Evolutionary conservation across 352 stramenopile genomes (phyloP).

Genomic region (Albugo candida): DNA sequence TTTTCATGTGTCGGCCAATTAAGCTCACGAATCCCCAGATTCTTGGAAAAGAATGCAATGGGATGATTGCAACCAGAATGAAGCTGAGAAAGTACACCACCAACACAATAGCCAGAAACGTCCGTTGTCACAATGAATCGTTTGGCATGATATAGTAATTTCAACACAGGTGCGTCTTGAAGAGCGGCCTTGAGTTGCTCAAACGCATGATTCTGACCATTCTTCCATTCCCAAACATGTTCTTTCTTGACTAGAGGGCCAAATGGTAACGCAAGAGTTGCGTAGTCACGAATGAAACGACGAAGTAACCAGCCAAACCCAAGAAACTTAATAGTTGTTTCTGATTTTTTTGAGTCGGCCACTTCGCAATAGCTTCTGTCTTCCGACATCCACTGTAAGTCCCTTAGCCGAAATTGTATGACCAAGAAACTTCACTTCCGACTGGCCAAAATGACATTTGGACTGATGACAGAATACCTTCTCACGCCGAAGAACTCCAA

Average conservation of each 20-base stretch:
- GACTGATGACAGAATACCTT: background rate
- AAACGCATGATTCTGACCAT: constrained; percentile 7
- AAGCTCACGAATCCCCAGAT: constrained; percentile 2
- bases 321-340: background rate
- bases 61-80: constrained; percentile 6
- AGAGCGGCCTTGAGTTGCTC: constrained; percentile 7
- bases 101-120: constrained; percentile 7
- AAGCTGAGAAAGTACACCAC: constrained; percentile 1
- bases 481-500: background rate
- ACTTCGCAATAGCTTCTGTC: background rate
- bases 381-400: background rate
- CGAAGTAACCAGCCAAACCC: background rate
- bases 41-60: constrained; percentile 14
- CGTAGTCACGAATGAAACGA: constrained; percentile 6
- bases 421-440: background rate
- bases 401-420: background rate
- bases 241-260: constrained; percentile 12
- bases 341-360: background rate
- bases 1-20: constrained; percentile 9
- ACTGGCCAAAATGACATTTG: background rate
- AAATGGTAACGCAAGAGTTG: constrained; percentile 8
- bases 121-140: constrained; percentile 18
- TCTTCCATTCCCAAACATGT: constrained; percentile 4
- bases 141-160: constrained; percentile 8
- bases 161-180: constrained; percentile 12